Base-by-base conservation (phyloP, 805 yeast genomes). In the Suhomyces canberraensis region DNA sequence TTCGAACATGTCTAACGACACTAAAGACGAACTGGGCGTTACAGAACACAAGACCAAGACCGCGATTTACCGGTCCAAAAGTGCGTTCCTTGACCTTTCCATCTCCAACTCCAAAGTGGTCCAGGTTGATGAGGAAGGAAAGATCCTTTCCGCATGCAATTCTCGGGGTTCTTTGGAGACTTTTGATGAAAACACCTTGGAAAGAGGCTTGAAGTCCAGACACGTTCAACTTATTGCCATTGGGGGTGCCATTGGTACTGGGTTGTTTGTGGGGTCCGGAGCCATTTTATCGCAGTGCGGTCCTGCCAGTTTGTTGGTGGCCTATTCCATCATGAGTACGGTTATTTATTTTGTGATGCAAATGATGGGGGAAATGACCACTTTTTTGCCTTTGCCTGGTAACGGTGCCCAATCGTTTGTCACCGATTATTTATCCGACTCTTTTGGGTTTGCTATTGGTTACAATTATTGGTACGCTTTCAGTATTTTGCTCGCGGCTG, bases 381-480 rank as follows among this genome's bases (percentile, higher is more conserved):
- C 60, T 2, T 61, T 55, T 34, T 54, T 58, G 35, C 68, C 66
- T 1, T 46, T 61, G 21, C 63, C 66, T 7, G 65, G 66, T 28
- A 55, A 53, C 36, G 64, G 64, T 13, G 56, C 66, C 9, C 58
- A 55, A 25, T 41, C 61, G 4, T 61, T 51, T 37, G 64, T 58
- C 13, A 55, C 51, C 22, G 55, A 58, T 22, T 57, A 53, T 39
- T 37, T 54, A 21, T 55, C 57, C 11, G 49, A 48, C 4, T 56
- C 65, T 6, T 51, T 60, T 29, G 66, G 66, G 1, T 57, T 61
- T 39, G 64, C 68, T 19, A 44, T 51, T 15, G 63, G 65, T 30
- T 60, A 56, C 47, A 61, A 60, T 41, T 61, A 58, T 44, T 60
- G 57, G 59, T 61, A 56, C 47, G 58, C 60, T 7, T 58, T 56